Percentiles rank a stretch among this genome's conserved stretches.
Evolutionary conservation across 2,329 filamentous ascomycete genomes (phyloP).

Genomic region (Exophiala calicioides): DNA sequence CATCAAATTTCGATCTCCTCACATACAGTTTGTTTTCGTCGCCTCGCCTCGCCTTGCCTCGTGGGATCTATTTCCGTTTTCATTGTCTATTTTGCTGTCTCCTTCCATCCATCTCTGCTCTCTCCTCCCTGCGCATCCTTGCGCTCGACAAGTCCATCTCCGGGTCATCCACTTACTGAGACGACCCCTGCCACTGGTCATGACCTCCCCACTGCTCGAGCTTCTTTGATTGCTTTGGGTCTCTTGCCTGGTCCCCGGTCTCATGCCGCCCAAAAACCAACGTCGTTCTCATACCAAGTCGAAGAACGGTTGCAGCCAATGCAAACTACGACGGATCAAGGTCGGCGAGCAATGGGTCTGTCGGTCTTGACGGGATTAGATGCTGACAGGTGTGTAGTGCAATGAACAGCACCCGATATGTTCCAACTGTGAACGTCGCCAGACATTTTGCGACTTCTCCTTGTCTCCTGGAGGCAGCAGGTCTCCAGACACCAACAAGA

Average conservation of each 20-base stretch:
- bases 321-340: constrained; percentile 44
- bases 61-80: no score
- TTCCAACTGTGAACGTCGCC: constrained; percentile 40
- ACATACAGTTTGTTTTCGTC: no score
- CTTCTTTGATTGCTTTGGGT: constrained; percentile 1
- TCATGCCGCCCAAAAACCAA: constrained; percentile 33
- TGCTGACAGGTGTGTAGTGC: constrained; percentile 34
- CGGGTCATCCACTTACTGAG: no score
- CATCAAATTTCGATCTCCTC: no score
- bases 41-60: no score
- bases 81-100: no score
- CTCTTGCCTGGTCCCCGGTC: background rate
- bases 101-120: no score
- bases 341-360: constrained; percentile 26
- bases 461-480: constrained; percentile 21
- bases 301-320: constrained; percentile 42
- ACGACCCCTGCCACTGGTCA: constrained; percentile 7
- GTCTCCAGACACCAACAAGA: constrained; percentile 16
- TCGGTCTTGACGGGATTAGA: background rate
- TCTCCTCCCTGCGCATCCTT: no score
- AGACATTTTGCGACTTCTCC: constrained; percentile 39
- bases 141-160: no score
- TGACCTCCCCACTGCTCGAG: constrained; percentile 2
- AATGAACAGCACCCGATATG: constrained; percentile 41
- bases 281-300: constrained; percentile 40